These are phyloP conservation scores for Heliamphora ciliata DNA, from an alignment of 179 eudicot genomes.

Conservation along the genomic window DNA sequence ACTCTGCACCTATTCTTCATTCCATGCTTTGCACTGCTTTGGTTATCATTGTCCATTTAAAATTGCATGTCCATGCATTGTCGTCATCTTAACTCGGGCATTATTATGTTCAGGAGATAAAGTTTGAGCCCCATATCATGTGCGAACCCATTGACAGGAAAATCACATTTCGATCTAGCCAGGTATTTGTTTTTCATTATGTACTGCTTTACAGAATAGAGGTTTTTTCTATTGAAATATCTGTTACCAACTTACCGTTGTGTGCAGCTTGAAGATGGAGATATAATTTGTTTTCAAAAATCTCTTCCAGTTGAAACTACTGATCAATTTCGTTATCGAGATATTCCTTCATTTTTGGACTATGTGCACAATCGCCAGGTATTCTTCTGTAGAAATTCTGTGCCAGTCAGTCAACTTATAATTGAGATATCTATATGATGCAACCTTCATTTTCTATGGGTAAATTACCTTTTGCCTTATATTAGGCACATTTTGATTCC, in stretches of 20 bases:
- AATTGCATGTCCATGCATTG: background rate
- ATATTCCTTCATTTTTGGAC: constrained; percentile 71
- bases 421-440: background rate
- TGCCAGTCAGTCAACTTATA: background rate
- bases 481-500: background rate
- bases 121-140: constrained; percentile 84
- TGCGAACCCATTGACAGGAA: constrained; percentile 71
- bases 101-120: constrained; percentile 61
- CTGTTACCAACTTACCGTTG: background rate
- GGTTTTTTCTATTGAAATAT: background rate
- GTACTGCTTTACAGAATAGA: background rate
- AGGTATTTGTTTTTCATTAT: constrained; percentile 35
- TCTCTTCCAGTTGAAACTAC: constrained; percentile 37
- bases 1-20: background rate
- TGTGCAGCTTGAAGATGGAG: constrained; percentile 88
- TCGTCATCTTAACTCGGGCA: background rate
- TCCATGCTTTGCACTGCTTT: background rate
- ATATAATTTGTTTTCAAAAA: constrained; percentile 77
- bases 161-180: constrained; percentile 52
- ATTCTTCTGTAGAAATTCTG: background rate
- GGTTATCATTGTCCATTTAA: background rate
- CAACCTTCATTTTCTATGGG: background rate
- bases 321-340: constrained; percentile 54
- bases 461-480: background rate
- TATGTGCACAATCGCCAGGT: constrained; percentile 82